Percentiles rank a stretch among this genome's conserved stretches.
Evolutionary conservation across 176 grass and related monocot genomes (phyloP).

Genomic region (Neostapfia colusana): DNA sequence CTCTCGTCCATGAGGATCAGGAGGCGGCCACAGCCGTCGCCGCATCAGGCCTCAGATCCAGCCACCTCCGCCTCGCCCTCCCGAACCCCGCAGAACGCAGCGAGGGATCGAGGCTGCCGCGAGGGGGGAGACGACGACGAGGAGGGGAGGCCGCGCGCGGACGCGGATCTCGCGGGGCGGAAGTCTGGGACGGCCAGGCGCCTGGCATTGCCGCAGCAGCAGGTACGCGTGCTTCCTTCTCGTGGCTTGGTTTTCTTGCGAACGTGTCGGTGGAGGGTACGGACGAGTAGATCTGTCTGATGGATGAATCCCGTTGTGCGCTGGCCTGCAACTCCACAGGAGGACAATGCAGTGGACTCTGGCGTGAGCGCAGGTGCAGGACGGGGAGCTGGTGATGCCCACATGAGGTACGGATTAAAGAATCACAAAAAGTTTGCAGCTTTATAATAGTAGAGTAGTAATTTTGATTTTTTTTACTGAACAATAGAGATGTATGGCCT

Average conservation of each 20-base stretch:
- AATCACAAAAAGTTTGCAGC: background rate
- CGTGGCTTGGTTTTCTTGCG: background rate
- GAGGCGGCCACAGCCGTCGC: conserved; percentile 53
- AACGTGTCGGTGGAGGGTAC: background rate
- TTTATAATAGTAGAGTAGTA: background rate
- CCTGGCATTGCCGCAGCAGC: conserved; percentile 46
- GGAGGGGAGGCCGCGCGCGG: conserved; percentile 49
- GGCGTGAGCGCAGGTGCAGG: conserved; percentile 7
- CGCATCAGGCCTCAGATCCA: background rate
- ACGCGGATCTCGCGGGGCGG: conserved; percentile 45
- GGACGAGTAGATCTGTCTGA: conserved; percentile 39
- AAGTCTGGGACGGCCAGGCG: conserved; percentile 35
- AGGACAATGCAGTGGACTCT: conserved; percentile 38
- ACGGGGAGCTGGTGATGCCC: conserved; percentile 8
- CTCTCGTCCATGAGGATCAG: conserved; percentile 80
- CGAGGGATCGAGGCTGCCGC: background rate
- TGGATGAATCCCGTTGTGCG: background rate
- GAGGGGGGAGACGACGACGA: conserved; percentile 1
- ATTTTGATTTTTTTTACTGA: background rate
- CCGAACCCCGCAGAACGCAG: conserved; percentile 30
- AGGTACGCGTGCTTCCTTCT: conserved; percentile 26
- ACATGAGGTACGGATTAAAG: conserved; percentile 47
- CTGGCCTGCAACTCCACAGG: conserved; percentile 31
- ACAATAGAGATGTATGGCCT: background rate
- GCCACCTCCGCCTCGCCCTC: background rate